Percentiles rank a stretch among this genome's conserved stretches.
phyloP scores from a whole-genome alignment of 257 asterid genomes.

The Solanum chmielewskii region DNA sequence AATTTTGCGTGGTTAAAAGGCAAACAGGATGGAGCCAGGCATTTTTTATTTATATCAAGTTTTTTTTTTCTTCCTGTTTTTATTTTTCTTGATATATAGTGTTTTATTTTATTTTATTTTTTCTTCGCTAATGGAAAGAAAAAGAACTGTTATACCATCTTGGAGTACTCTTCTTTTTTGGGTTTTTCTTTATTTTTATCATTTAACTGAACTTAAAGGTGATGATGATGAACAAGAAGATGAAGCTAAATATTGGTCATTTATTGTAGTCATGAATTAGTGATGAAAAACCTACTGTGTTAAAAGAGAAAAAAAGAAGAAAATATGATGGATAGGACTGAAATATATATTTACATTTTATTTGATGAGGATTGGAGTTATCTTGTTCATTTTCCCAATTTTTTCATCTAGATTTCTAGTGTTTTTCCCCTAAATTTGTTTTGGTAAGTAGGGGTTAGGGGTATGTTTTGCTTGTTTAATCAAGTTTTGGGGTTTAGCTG shows the following conservation, averaged over 20 bases:
- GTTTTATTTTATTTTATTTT: neutral
- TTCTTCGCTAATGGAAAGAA: conserved; percentile 11
- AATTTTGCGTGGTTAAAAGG: conserved; percentile 46
- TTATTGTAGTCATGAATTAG: conserved; percentile 7
- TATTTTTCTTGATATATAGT: neutral
- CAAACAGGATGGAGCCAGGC: conserved; percentile 94
- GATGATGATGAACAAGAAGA: conserved; percentile 6
- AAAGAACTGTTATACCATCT: conserved; percentile 11
- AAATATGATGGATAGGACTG: neutral
- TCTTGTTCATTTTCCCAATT: neutral
- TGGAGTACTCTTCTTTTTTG: neutral
- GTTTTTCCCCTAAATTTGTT: neutral
- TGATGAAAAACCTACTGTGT: conserved; percentile 4
- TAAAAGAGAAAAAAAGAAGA: neutral
- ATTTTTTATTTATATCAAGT: conserved; percentile 18
- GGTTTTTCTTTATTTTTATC: neutral
- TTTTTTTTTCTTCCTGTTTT: conserved; percentile 1
- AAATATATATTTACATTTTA: neutral
- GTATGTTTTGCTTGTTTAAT: neutral
- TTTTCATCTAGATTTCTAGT: neutral
- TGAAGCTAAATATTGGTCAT: conserved; percentile 11
- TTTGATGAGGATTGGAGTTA: neutral
- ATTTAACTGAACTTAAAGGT: conserved; percentile 1
- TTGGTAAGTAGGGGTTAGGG: neutral
- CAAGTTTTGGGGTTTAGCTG: neutral